Conservation (phyloP, 495 filamentous ascomycete genomes). For the Barbatosphaeria neglecta region DNA sequence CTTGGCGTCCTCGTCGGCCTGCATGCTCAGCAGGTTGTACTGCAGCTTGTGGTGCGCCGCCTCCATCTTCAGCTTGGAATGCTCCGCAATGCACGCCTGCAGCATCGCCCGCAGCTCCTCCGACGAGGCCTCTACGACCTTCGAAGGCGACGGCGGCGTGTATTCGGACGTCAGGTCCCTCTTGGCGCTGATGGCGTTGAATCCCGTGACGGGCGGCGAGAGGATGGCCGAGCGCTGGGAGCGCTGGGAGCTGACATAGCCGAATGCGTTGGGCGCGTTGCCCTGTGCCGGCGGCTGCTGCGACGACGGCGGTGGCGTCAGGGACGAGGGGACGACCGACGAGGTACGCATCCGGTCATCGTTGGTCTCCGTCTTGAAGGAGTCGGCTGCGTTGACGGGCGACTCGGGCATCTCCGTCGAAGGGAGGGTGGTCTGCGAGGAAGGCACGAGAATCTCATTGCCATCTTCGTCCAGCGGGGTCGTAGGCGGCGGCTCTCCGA, state of each 20-base stretch:
- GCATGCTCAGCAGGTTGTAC: slow-evolving; percentile 74
- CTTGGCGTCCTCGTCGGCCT: slow-evolving; percentile 76
- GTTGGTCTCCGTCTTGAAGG: slow-evolving; percentile 27
- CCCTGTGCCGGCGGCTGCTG: slow-evolving; percentile 45
- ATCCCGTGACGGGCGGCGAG: slow-evolving; percentile 44
- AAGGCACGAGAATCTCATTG: slow-evolving; percentile 10
- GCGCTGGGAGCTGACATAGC: slow-evolving; percentile 33
- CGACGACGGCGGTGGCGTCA: slow-evolving; percentile 65
- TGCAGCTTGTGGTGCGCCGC: slow-evolving; percentile 88
- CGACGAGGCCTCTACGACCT: slow-evolving; percentile 50
- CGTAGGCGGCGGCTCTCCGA: slow-evolving; percentile 25
- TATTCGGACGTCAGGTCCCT: slow-evolving; percentile 41
- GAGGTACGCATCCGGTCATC: slow-evolving; percentile 19
- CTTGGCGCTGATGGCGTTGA: slow-evolving; percentile 36
- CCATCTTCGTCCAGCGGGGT: slow-evolving; percentile 25
- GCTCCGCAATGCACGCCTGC: slow-evolving; percentile 40
- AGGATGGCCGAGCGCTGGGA: slow-evolving; percentile 29
- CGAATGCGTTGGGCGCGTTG: slow-evolving; percentile 20
- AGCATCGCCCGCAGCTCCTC: slow-evolving; percentile 46
- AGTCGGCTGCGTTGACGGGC: slow-evolving; percentile 20
- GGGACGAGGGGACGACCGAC: slow-evolving; percentile 30
- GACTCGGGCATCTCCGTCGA: slow-evolving; percentile 32
- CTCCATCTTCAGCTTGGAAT: slow-evolving; percentile 60
- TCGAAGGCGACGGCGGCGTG: slow-evolving; percentile 46
- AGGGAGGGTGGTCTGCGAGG: slow-evolving; percentile 31